Evolutionary conservation across 352 stramenopile species (phyloP).

Genomic region (Phytopythium litorale): DNA sequence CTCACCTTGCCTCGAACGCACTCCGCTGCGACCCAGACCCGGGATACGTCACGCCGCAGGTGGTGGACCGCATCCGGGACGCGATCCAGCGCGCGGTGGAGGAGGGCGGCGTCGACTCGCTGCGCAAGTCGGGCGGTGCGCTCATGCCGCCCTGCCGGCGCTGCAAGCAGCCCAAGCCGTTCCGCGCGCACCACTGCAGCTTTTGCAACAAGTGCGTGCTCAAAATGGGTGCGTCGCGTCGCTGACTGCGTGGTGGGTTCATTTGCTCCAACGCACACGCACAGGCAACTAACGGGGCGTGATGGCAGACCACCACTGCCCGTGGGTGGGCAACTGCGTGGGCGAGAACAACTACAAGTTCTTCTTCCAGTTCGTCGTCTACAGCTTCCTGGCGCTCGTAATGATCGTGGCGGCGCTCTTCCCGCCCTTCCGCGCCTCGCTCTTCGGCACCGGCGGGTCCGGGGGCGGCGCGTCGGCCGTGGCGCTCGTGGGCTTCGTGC

Average conservation of each 20-base stretch:
- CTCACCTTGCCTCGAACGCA: background rate
- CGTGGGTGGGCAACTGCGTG: conserved; percentile 91
- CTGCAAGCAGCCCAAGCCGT: conserved; percentile 74
- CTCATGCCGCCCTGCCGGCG: conserved; percentile 40
- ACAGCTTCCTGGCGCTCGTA: conserved; percentile 58
- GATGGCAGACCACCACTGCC: conserved; percentile 95
- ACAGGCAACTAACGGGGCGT: background rate
- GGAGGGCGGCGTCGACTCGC: conserved; percentile 16
- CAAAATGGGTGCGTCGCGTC: conserved; percentile 68
- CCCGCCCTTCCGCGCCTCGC: conserved; percentile 34
- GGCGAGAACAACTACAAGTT: conserved; percentile 85
- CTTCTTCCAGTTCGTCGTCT: conserved; percentile 84
- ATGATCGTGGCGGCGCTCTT: conserved; percentile 61
- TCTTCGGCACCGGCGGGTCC: conserved; percentile 5
- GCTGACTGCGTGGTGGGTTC: no score
- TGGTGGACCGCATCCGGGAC: conserved; percentile 59
- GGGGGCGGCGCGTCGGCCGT: conserved; percentile 29
- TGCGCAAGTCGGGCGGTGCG: conserved; percentile 2
- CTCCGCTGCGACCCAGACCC: conserved; percentile 39
- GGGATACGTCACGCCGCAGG: conserved; percentile 64
- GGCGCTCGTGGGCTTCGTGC: conserved; percentile 65
- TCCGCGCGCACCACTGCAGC: conserved; percentile 81
- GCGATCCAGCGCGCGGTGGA: conserved; percentile 64
- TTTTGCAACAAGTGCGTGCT: conserved; percentile 84
- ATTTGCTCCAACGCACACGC: background rate